phyloP scores from a whole-genome alignment of 1,284 basidiomycete genomes.

The Baeospora myosura region DNA sequence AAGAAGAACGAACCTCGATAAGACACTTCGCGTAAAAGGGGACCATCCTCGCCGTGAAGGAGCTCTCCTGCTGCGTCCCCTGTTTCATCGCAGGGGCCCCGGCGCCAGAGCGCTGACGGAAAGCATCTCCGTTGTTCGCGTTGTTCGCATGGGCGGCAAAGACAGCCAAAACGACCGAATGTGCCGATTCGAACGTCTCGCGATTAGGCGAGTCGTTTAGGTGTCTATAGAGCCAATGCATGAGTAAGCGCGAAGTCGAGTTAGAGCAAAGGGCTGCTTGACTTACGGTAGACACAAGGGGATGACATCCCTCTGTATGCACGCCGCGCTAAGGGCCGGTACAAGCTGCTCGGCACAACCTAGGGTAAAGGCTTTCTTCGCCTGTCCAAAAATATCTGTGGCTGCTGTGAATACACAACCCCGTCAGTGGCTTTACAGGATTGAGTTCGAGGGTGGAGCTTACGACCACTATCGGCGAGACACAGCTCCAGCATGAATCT shows the following conservation, averaged over 20 bases:
- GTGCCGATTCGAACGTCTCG: conserved; percentile 67
- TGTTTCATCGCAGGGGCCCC: background rate
- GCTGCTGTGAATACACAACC: background rate
- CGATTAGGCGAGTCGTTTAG: conserved; percentile 49
- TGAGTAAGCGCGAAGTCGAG: background rate
- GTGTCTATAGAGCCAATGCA: conserved; percentile 30
- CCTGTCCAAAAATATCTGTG: conserved; percentile 24
- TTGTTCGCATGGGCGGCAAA: conserved; percentile 52
- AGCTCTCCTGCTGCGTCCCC: background rate
- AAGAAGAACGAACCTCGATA: conserved; percentile 44
- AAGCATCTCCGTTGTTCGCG: conserved; percentile 7
- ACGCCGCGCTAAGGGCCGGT: conserved; percentile 41
- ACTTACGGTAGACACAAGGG: conserved; percentile 56
- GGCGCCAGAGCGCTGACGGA: background rate
- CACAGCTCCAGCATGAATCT: background rate
- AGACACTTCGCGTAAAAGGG: conserved; percentile 63
- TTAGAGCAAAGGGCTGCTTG: conserved; percentile 5
- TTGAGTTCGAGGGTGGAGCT: background rate
- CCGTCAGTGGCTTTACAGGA: background rate
- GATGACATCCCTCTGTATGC: conserved; percentile 44
- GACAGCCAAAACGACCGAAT: conserved; percentile 65
- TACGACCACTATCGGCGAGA: background rate
- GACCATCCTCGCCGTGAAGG: conserved; percentile 47
- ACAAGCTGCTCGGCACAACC: conserved; percentile 67
- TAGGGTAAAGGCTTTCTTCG: conserved; percentile 55